These are phyloP conservation scores for Botrytis tulipae DNA, from an alignment of 2,329 filamentous ascomycete genomes.

Conservation along the genomic window DNA sequence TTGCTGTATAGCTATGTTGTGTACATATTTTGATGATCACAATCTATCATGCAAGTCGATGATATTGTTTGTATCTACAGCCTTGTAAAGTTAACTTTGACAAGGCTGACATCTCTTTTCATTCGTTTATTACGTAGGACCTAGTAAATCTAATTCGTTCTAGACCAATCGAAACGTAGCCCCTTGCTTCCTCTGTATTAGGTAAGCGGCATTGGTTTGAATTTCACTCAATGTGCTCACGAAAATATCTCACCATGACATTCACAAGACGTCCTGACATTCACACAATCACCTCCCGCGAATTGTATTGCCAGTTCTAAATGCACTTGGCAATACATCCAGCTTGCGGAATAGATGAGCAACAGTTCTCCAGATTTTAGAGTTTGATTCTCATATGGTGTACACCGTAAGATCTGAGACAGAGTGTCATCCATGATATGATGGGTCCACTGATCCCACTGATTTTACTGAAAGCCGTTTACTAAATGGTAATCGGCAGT, in stretches of 20 bases:
- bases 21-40: neutral
- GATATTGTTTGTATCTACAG: neutral
- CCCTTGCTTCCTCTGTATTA: neutral
- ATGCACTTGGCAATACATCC: neutral
- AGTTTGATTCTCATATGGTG: neutral
- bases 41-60: neutral
- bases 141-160: neutral
- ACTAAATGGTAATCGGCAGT: neutral
- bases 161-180: neutral
- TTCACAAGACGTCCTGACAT: neutral
- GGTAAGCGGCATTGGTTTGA: neutral
- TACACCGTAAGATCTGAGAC: neutral
- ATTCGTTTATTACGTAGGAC: neutral
- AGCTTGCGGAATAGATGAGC: neutral
- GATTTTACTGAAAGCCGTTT: neutral
- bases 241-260: neutral
- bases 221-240: neutral
- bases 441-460: neutral
- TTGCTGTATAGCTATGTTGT: neutral
- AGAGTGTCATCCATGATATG: neutral
- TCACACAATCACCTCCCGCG: neutral
- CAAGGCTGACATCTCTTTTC: slow-evolving; percentile 4
- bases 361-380: neutral
- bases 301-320: neutral
- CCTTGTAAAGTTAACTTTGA: neutral